phyloP scores from a whole-genome alignment of 140 eudicot species.

The Eryngium alpinum region DNA sequence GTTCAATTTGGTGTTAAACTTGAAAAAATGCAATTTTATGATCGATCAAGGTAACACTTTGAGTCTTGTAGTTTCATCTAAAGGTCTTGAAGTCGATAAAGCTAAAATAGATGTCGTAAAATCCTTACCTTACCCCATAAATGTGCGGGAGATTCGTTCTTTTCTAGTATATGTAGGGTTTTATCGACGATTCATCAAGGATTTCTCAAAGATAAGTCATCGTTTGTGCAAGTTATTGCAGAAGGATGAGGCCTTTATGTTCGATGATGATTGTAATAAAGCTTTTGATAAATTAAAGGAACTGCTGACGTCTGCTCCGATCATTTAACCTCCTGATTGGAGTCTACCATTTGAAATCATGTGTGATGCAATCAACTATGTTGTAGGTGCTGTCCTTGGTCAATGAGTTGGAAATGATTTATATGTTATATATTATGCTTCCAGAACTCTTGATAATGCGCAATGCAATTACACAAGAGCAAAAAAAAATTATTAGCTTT shows the following conservation, averaged over 20 bases:
- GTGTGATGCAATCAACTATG: neutral
- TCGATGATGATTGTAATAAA: neutral
- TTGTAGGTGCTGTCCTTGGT: neutral
- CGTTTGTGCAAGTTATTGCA: neutral
- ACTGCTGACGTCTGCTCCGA: neutral
- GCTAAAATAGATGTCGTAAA: neutral
- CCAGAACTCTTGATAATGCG: neutral
- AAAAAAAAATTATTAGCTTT: too few species aligned
- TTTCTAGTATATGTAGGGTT: neutral
- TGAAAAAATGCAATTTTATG: too few species aligned
- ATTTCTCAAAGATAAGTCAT: neutral
- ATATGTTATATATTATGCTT: neutral
- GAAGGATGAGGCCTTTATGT: too few species aligned
- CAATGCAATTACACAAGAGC: too few species aligned
- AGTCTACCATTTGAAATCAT: constrained; percentile 3
- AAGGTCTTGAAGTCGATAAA: neutral
- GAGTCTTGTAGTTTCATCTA: neutral
- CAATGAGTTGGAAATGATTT: neutral
- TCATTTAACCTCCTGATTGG: neutral
- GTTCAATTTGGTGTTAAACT: too few species aligned
- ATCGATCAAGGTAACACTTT: neutral
- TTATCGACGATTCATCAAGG: too few species aligned
- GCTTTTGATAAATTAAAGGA: neutral
- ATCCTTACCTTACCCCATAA: neutral
- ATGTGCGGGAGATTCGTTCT: too few species aligned